Percentiles rank a stretch among this genome's conserved stretches.
Evolutionary conservation across 2,329 filamentous ascomycete genomes (phyloP).

Genomic region (Colletotrichum paranaense): DNA sequence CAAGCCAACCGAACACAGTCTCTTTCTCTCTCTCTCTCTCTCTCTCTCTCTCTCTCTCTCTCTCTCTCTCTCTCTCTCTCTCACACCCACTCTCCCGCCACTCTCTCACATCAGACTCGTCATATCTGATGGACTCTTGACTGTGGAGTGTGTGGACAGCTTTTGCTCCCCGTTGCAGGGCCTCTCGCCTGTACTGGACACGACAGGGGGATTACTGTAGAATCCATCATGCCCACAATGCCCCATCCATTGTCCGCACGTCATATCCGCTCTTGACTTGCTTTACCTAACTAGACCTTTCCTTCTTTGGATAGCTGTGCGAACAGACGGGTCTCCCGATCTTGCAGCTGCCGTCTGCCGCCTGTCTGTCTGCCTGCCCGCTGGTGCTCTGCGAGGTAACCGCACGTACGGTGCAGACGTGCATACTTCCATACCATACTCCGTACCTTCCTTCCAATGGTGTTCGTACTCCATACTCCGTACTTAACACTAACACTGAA

Average conservation of each 20-base stretch:
- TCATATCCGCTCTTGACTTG: conserved; percentile 16
- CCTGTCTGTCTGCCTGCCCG: not conserved
- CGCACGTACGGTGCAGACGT: not conserved
- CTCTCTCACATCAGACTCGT: not conserved
- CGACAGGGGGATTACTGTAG: not conserved
- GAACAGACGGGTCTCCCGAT: conserved; percentile 10
- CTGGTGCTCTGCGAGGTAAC: not conserved
- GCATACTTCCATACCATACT: too few relatives aligned
- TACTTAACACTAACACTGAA: not conserved
- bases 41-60: not conserved
- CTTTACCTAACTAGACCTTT: conserved; percentile 3
- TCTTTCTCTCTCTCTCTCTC: too few relatives aligned
- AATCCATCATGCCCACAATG: too few relatives aligned
- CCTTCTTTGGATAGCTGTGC: conserved; percentile 26
- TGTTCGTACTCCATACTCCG: too few relatives aligned
- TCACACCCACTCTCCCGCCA: too few relatives aligned
- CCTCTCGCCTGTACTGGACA: not conserved
- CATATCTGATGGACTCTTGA: not conserved
- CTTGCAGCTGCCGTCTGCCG: not conserved
- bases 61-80: too few relatives aligned
- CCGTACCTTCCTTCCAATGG: not conserved
- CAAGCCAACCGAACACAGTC: not conserved
- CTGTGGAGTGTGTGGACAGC: not conserved
- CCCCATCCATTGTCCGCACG: not conserved
- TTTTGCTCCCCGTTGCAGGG: not conserved